Evolutionary conservation across 345 rosid genomes (phyloP).

Genomic region (Moricandia arvensis): DNA sequence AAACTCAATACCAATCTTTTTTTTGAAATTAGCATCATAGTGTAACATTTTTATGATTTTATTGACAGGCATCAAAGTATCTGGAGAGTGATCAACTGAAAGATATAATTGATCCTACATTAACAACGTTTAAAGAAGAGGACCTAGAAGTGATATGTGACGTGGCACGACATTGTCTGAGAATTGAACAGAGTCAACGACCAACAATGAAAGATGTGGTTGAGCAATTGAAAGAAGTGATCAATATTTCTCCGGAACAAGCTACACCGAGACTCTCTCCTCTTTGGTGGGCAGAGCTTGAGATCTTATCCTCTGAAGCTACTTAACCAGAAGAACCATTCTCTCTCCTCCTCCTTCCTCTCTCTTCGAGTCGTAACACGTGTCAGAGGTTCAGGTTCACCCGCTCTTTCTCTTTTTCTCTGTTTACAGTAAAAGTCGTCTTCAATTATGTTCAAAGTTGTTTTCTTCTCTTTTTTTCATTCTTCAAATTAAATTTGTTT

Average conservation of each 20-base stretch:
- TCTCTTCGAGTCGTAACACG: too few species aligned
- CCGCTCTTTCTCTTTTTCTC: neutral
- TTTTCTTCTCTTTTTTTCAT: neutral
- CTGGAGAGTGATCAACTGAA: slow-evolving; percentile 46
- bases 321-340: slow-evolving; percentile 39
- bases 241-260: slow-evolving; percentile 74
- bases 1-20: neutral
- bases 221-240: slow-evolving; percentile 58
- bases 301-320: slow-evolving; percentile 86
- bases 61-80: slow-evolving; percentile 60
- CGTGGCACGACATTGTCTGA: slow-evolving; percentile 60
- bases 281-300: slow-evolving; percentile 99
- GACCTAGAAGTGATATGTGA: slow-evolving; percentile 72
- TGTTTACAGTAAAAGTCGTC: neutral
- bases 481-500: slow-evolving; percentile 25
- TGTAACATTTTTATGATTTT: neutral
- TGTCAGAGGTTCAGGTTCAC: slow-evolving; percentile 18
- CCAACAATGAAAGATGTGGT: slow-evolving; percentile 66
- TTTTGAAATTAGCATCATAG: neutral
- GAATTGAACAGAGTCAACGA: slow-evolving; percentile 51
- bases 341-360: slow-evolving; percentile 30
- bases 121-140: slow-evolving; percentile 61
- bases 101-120: slow-evolving; percentile 62
- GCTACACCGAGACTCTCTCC: slow-evolving; percentile 94
- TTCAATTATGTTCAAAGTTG: neutral